phyloP scores from a whole-genome alignment of 2,329 filamentous ascomycete species.

The Venturia effusa region DNA sequence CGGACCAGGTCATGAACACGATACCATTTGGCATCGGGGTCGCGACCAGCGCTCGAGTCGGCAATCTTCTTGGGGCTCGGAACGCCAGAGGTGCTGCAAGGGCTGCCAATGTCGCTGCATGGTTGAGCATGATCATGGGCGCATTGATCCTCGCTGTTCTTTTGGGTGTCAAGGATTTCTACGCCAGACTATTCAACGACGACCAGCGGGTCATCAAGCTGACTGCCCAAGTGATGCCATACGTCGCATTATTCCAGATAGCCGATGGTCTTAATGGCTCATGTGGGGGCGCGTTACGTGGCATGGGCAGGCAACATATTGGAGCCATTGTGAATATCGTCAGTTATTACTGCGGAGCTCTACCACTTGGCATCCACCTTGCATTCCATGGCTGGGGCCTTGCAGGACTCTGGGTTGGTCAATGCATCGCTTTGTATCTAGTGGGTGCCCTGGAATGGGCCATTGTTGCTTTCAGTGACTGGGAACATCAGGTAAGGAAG shows the following conservation, averaged over 20 bases:
- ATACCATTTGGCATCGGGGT: slow-evolving; percentile 82
- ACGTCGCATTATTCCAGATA: slow-evolving; percentile 81
- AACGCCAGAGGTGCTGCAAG: slow-evolving; percentile 55
- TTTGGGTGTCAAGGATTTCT: slow-evolving; percentile 59
- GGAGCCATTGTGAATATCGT: slow-evolving; percentile 72
- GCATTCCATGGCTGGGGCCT: slow-evolving; percentile 82
- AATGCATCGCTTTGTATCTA: slow-evolving; percentile 61
- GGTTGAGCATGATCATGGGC: slow-evolving; percentile 61
- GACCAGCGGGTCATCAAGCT: slow-evolving; percentile 60
- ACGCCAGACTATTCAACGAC: slow-evolving; percentile 72
- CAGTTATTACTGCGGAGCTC: slow-evolving; percentile 72
- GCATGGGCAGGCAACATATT: slow-evolving; percentile 79
- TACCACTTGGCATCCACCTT: slow-evolving; percentile 73
- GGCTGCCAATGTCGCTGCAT: slow-evolving; percentile 64
- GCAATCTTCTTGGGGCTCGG: slow-evolving; percentile 65
- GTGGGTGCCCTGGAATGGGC: slow-evolving; percentile 71
- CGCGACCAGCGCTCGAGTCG: slow-evolving; percentile 65
- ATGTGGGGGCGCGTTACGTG: slow-evolving; percentile 69
- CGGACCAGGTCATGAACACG: slow-evolving; percentile 74
- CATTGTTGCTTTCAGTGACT: slow-evolving; percentile 67
- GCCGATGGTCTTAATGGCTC: slow-evolving; percentile 78
- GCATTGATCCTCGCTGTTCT: slow-evolving; percentile 55
- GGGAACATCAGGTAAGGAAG: slow-evolving; percentile 61
- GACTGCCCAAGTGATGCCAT: slow-evolving; percentile 70
- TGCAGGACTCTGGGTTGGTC: slow-evolving; percentile 70